Conservation (phyloP, 1,284 basidiomycete genomes). For the Earliella scabrosa region DNA sequence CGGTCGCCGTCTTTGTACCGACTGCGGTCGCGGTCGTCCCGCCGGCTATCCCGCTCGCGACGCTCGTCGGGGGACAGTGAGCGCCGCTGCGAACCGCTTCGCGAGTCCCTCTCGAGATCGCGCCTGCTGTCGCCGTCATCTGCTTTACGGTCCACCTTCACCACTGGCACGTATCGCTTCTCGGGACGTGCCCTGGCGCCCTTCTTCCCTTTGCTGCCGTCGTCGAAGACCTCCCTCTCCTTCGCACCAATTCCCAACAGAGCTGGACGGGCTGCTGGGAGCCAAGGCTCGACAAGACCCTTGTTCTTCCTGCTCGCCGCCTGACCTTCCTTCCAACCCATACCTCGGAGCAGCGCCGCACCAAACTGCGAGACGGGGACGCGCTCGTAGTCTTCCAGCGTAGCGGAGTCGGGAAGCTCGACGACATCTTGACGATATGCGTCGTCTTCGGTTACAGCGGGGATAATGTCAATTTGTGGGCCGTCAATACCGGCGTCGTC, state of each 20-base stretch:
- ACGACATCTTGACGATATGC: slow-evolving; percentile 82
- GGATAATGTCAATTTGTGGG: slow-evolving; percentile 53
- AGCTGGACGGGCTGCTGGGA: slow-evolving; percentile 81
- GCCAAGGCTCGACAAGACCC: slow-evolving; percentile 70
- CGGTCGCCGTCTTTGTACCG: slow-evolving; percentile 17
- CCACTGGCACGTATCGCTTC: slow-evolving; percentile 76
- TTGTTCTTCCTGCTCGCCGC: slow-evolving; percentile 62
- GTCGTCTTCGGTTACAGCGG: slow-evolving; percentile 72
- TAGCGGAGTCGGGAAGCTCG: slow-evolving; percentile 76
- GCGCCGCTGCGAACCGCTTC: slow-evolving; percentile 30
- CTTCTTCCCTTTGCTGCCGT: slow-evolving; percentile 58
- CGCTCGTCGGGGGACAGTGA: slow-evolving; percentile 36
- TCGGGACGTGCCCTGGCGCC: slow-evolving; percentile 52
- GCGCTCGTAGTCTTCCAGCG: slow-evolving; percentile 87
- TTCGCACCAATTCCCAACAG: slow-evolving; percentile 92
- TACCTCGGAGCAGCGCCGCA: slow-evolving; percentile 90
- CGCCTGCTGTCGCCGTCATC: slow-evolving; percentile 31
- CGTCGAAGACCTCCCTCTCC: slow-evolving; percentile 70
- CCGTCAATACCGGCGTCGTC: slow-evolving; percentile 43
- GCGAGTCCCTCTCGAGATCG: slow-evolving; percentile 28
- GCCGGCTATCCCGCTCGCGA: slow-evolving; percentile 32
- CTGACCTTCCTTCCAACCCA: slow-evolving; percentile 93
- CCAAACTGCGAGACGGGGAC: slow-evolving; percentile 95
- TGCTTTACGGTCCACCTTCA: slow-evolving; percentile 55
- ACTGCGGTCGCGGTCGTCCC: slow-evolving; percentile 25